These are phyloP conservation scores for Tinospora cordifolia DNA, from an alignment of 164 flowering plant genomes.

Conservation along the genomic window DNA sequence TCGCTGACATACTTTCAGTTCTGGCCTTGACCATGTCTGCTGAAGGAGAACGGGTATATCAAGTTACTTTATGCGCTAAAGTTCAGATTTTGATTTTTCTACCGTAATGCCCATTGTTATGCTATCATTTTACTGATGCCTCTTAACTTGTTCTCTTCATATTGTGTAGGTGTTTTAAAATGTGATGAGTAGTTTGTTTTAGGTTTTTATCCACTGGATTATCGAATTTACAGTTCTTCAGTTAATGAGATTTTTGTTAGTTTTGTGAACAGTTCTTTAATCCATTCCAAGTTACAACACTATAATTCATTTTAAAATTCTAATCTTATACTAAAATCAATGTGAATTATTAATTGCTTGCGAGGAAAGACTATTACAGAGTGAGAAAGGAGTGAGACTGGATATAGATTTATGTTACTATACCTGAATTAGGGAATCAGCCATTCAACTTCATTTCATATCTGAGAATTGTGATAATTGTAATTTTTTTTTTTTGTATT, in stretches of 20 bases:
- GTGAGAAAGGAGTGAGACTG: neutral
- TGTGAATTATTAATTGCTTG: neutral
- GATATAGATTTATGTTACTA: no score
- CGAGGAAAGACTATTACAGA: neutral
- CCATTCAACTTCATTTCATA: no score
- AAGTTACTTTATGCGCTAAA: neutral
- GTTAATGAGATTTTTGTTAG: neutral
- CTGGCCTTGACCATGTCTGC: conserved; percentile 97
- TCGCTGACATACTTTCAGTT: conserved; percentile 93
- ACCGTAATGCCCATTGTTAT: neutral
- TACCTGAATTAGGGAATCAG: no score
- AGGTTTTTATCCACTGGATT: neutral
- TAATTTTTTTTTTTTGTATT: no score
- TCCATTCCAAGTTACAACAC: neutral
- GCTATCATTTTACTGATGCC: no score
- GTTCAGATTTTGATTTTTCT: neutral
- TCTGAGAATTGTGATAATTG: no score
- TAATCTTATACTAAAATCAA: neutral
- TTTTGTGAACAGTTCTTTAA: neutral
- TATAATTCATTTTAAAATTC: neutral
- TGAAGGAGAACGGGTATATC: conserved; percentile 84
- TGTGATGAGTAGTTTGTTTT: neutral
- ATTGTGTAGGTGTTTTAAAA: neutral
- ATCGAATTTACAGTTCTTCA: neutral
- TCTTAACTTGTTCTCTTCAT: neutral